These are phyloP conservation scores for Lipomyces yamanashiensis DNA, from an alignment of 805 yeast species.

Conservation along the genomic window DNA sequence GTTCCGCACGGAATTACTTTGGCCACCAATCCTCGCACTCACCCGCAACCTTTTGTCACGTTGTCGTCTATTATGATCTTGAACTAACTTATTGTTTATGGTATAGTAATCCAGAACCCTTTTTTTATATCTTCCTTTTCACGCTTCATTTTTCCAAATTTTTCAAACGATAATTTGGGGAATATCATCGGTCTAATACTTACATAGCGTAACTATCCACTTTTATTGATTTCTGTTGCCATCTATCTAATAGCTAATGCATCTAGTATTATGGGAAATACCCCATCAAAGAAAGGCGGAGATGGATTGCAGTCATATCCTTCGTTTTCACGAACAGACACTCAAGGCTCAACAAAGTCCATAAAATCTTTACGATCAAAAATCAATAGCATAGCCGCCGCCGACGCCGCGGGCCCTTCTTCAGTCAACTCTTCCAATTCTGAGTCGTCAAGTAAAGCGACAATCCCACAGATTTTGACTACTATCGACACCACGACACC, in stretches of 20 bases:
- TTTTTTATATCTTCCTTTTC: no score
- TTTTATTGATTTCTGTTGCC: not conserved
- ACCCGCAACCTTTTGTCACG: no score
- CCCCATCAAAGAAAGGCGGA: conserved; percentile 42
- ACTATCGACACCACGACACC: conserved; percentile 1
- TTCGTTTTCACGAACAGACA: conserved; percentile 48
- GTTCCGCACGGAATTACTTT: no score
- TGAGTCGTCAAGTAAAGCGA: not conserved
- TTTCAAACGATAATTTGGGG: no score
- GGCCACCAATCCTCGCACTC: no score
- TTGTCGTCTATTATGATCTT: no score
- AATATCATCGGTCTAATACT: no score
- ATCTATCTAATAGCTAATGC: not conserved
- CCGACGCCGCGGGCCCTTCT: not conserved
- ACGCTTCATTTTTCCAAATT: no score
- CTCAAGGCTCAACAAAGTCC: conserved; percentile 48
- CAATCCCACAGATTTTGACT: conserved; percentile 1
- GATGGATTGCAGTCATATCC: conserved; percentile 44
- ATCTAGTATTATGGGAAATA: conserved; percentile 47
- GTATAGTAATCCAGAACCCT: no score
- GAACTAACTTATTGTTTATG: no score
- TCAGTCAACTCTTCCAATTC: not conserved
- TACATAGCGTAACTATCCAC: not conserved
- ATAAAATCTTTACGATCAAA: conserved; percentile 42
- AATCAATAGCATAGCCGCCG: conserved; percentile 2